Conservation (phyloP, 192 early-diverging fungal species). For the Entomortierella parvispora region DNA sequence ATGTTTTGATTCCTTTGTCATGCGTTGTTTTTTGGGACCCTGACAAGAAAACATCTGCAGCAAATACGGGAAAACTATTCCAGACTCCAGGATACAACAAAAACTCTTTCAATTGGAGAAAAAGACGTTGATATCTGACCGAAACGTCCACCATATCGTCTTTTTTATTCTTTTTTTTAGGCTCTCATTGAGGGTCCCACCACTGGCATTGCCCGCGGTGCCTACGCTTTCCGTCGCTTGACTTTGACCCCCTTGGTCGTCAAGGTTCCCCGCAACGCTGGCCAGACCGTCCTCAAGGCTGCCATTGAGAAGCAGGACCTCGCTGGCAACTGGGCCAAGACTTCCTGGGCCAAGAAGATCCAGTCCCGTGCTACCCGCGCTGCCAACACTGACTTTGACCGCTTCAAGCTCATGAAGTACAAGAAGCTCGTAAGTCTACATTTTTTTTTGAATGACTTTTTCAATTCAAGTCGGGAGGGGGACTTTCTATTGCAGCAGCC, state of each 20-base stretch:
- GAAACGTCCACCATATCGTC: background rate
- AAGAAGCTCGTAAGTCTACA: slow-evolving; percentile 81
- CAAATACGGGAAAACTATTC: no score
- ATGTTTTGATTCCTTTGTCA: no score
- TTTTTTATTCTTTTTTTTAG: slow-evolving; percentile 37
- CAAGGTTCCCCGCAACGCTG: slow-evolving; percentile 79
- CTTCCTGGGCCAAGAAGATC: slow-evolving; percentile 97
- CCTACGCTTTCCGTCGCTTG: slow-evolving; percentile 89
- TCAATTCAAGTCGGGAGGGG: background rate
- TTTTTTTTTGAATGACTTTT: background rate
- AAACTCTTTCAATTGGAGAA: no score
- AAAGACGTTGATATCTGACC: slow-evolving; percentile 8
- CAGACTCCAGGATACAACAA: no score
- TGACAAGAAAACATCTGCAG: no score
- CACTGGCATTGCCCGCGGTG: slow-evolving; percentile 91
- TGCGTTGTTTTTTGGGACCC: no score
- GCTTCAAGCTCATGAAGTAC: slow-evolving; percentile 97
- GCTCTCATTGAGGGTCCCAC: slow-evolving; percentile 98
- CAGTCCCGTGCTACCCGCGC: slow-evolving; percentile 81
- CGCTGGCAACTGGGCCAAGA: slow-evolving; percentile 83
- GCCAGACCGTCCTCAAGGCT: slow-evolving; percentile 80
- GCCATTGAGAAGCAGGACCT: slow-evolving; percentile 88
- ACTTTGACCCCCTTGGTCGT: slow-evolving; percentile 91
- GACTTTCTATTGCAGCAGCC: no score
- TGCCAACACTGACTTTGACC: slow-evolving; percentile 91